Conservation (phyloP, 1,284 basidiomycete genomes). For the Microbotryomycetes sp. region DNA sequence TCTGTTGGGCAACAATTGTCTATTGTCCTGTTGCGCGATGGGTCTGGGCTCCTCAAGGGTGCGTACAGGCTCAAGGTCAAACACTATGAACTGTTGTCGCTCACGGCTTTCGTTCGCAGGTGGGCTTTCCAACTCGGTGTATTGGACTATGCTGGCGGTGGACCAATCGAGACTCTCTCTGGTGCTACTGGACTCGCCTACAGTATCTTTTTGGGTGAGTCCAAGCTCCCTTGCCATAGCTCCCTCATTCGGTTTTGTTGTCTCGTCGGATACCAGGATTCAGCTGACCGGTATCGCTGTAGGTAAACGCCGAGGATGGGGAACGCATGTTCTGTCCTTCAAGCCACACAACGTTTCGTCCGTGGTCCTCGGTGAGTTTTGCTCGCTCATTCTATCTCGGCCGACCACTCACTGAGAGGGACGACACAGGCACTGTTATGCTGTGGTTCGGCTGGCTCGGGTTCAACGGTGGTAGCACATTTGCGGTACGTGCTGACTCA, state of each 20-base stretch:
- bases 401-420: too few relatives aligned
- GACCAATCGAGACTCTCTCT: slow-evolving; percentile 44
- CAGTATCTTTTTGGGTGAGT: slow-evolving; percentile 38
- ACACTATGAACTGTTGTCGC: neutral
- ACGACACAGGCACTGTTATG: slow-evolving; percentile 44
- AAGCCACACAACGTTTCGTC: slow-evolving; percentile 43
- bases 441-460: slow-evolving; percentile 41
- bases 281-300: too few relatives aligned
- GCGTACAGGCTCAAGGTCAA: slow-evolving; percentile 3
- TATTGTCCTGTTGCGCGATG: slow-evolving; percentile 33
- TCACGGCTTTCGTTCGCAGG: slow-evolving; percentile 11
- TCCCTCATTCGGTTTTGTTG: too few relatives aligned
- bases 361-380: slow-evolving; percentile 42
- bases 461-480: slow-evolving; percentile 41
- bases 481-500: slow-evolving; percentile 15
- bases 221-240: neutral
- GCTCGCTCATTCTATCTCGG: too few relatives aligned
- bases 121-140: slow-evolving; percentile 34
- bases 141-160: slow-evolving; percentile 45
- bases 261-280: too few relatives aligned
- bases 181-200: slow-evolving; percentile 37
- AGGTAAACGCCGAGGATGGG: slow-evolving; percentile 43
- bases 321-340: slow-evolving; percentile 42
- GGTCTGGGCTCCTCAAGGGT: slow-evolving; percentile 27
- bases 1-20: slow-evolving; percentile 57